Evolutionary conservation across 176 grass and related monocot species (phyloP).

Genomic region (Raddia guianensis): DNA sequence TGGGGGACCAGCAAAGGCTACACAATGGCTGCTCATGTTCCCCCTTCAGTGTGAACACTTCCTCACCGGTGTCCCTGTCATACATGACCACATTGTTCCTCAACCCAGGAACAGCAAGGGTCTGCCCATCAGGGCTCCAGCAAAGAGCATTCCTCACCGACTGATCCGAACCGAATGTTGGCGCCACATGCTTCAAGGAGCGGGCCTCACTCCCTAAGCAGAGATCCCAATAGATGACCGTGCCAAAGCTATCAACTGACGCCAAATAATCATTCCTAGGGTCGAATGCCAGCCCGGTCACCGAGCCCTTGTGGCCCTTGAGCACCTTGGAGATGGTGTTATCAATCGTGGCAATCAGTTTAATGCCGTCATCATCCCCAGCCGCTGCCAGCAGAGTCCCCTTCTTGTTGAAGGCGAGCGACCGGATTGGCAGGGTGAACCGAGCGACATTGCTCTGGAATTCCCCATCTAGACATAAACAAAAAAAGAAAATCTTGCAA

Average conservation of each 20-base stretch:
- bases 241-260: conserved; percentile 78
- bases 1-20: conserved; percentile 86
- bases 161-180: conserved; percentile 64
- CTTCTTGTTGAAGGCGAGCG: conserved; percentile 79
- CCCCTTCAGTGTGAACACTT: conserved; percentile 72
- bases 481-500: conserved; percentile 7
- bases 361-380: conserved; percentile 94
- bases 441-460: conserved; percentile 86
- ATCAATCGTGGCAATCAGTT: conserved; percentile 85
- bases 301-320: conserved; percentile 86
- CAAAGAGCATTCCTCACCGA: conserved; percentile 57
- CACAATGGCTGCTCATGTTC: conserved; percentile 86
- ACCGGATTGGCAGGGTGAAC: conserved; percentile 87
- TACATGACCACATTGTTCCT: conserved; percentile 95
- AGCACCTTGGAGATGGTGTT: conserved; percentile 92
- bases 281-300: conserved; percentile 75
- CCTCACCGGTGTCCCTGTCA: conserved; percentile 87
- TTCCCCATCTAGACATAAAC: conserved; percentile 55
- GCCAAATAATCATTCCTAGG: conserved; percentile 85
- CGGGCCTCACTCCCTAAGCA: conserved; percentile 57
- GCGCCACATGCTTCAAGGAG: conserved; percentile 57
- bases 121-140: conserved; percentile 86
- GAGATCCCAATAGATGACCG: conserved; percentile 84
- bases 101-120: conserved; percentile 79
- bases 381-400: conserved; percentile 81